A percentile compares a stretch with the other conserved stretches of the same genome.
phyloP scores from a whole-genome alignment of 768 basidiomycete species.

The Tulasnella sp. region DNA sequence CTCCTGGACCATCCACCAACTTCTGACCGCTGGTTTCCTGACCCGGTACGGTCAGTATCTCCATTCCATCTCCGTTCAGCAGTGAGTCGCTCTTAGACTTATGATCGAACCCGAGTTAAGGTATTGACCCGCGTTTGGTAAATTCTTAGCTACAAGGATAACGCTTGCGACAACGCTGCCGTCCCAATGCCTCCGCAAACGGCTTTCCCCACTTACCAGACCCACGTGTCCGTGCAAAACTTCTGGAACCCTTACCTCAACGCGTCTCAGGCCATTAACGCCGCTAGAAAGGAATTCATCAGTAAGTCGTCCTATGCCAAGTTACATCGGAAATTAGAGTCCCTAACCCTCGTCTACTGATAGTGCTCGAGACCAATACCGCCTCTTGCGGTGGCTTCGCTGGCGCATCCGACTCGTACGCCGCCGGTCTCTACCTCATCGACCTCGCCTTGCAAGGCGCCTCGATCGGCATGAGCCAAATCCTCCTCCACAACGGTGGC shows the following conservation, averaged over 20 bases:
- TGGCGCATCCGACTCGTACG: no score
- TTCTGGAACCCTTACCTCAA: conserved; percentile 18
- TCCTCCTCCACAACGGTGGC: conserved; percentile 43
- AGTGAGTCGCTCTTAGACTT: neutral
- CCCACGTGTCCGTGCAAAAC: conserved; percentile 14
- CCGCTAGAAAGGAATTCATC: neutral
- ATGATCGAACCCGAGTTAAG: neutral
- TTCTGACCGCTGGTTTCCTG: conserved; percentile 36
- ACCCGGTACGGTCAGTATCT: conserved; percentile 31
- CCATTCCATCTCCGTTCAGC: neutral
- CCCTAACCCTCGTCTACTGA: no score
- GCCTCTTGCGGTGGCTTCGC: no score
- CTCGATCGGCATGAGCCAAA: conserved; percentile 42
- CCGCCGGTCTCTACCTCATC: no score
- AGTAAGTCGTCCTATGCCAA: no score
- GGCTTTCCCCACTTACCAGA: conserved; percentile 17
- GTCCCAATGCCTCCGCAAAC: neutral
- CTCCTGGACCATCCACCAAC: conserved; percentile 36
- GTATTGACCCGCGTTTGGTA: neutral
- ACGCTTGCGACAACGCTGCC: neutral
- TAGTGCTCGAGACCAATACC: no score
- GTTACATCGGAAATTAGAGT: no score
- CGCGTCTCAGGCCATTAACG: neutral
- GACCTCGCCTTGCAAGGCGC: no score
- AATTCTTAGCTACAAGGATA: conserved; percentile 4